Evolutionary conservation across 345 rosid genomes (phyloP).

Genomic region (Lepidium didymum): DNA sequence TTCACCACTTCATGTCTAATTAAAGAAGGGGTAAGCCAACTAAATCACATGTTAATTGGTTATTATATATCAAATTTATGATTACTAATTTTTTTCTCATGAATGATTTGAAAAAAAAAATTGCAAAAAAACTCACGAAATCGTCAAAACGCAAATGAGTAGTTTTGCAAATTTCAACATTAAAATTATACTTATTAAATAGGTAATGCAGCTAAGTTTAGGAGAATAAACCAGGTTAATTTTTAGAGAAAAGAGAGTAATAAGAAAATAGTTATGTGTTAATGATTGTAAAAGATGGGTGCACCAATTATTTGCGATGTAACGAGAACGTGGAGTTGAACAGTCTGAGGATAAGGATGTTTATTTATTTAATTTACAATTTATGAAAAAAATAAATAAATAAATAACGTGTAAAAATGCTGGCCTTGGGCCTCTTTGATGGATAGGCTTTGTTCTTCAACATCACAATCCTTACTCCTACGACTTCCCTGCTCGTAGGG

Average conservation of each 20-base stretch:
- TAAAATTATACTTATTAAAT: background rate
- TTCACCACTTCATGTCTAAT: too few species aligned
- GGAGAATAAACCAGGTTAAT: background rate
- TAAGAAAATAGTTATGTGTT: background rate
- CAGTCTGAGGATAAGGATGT: slow-evolving; percentile 23
- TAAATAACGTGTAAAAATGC: slow-evolving; percentile 17
- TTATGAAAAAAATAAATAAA: background rate
- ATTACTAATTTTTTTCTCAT: background rate
- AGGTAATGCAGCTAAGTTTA: background rate
- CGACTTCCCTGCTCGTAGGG: background rate
- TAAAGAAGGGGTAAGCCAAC: too few species aligned
- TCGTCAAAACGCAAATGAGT: background rate
- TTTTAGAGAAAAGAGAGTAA: background rate
- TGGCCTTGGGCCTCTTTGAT: slow-evolving; percentile 22
- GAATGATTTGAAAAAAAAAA: background rate
- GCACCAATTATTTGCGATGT: slow-evolving; percentile 30
- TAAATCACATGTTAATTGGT: too few species aligned
- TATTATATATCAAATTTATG: too few species aligned
- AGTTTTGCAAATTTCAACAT: background rate
- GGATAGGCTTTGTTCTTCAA: slow-evolving; percentile 22
- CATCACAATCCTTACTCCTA: slow-evolving; percentile 22
- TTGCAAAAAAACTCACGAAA: background rate
- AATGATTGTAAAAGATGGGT: slow-evolving; percentile 16
- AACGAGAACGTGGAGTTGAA: slow-evolving; percentile 23
- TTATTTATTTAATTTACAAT: background rate